Evolutionary conservation across 768 basidiomycete species (phyloP).

Genomic region (Termitomyces sp.): DNA sequence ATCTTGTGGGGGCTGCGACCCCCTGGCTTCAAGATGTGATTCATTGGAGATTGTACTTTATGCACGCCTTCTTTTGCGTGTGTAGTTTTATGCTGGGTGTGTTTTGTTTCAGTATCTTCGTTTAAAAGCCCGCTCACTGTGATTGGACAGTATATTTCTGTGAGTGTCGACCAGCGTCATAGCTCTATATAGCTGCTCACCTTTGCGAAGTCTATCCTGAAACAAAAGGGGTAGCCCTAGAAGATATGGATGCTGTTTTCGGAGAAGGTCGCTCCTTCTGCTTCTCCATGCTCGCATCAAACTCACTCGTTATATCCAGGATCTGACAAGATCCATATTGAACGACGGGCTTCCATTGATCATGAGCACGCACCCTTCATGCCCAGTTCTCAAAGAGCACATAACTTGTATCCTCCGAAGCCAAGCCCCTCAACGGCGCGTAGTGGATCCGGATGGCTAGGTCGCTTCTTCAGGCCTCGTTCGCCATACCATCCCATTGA

Average conservation of each 20-base stretch:
- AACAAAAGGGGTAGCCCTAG: constrained; percentile 81
- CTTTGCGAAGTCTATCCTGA: constrained; percentile 69
- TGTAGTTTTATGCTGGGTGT: constrained; percentile 79
- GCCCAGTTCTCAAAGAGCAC: neutral
- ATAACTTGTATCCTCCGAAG: constrained; percentile 12
- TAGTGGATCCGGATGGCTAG: constrained; percentile 5
- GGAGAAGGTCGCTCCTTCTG: constrained; percentile 65
- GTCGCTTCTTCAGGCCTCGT: constrained; percentile 7
- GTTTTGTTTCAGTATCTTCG: neutral
- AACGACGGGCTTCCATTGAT: neutral
- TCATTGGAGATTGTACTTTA: constrained; percentile 88
- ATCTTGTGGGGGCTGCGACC: constrained; percentile 83
- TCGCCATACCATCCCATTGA: constrained; percentile 11
- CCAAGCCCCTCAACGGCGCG: neutral
- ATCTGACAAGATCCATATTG: neutral
- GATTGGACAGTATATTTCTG: constrained; percentile 63
- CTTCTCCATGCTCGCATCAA: neutral
- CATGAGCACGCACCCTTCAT: constrained; percentile 8
- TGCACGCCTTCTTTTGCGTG: constrained; percentile 93
- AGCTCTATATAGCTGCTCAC: neutral
- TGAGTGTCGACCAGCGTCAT: constrained; percentile 32
- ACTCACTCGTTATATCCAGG: neutral
- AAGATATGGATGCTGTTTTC: constrained; percentile 89
- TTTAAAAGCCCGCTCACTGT: neutral
- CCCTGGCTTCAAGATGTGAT: constrained; percentile 88